Conservation (phyloP, 371 early-diverging fungal species). For the Gilbertella persicaria region DNA sequence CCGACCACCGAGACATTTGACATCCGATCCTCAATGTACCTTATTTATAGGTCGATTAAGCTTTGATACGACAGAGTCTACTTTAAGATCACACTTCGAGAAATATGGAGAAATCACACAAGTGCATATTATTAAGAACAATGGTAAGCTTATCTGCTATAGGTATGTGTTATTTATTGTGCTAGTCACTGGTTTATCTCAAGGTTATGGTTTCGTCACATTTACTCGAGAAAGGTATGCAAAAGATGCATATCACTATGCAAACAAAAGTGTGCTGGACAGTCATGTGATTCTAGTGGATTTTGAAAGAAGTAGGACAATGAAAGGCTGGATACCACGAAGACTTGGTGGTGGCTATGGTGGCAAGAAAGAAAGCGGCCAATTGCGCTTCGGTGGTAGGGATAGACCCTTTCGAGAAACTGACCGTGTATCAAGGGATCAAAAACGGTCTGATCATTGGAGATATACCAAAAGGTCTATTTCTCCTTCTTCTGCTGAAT, state of each 20-base stretch:
- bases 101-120: slow-evolving; percentile 37
- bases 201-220: slow-evolving; percentile 62
- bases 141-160: no score
- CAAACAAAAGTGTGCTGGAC: slow-evolving; percentile 41
- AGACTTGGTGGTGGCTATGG: slow-evolving; percentile 66
- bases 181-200: slow-evolving; percentile 61
- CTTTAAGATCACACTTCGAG: slow-evolving; percentile 33
- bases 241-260: slow-evolving; percentile 44
- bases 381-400: slow-evolving; percentile 63
- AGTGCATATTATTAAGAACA: slow-evolving; percentile 33
- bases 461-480: not conserved
- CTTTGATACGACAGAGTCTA: slow-evolving; percentile 37
- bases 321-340: slow-evolving; percentile 64
- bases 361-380: slow-evolving; percentile 64
- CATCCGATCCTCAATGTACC: slow-evolving; percentile 49
- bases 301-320: slow-evolving; percentile 55
- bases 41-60: slow-evolving; percentile 53
- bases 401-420: slow-evolving; percentile 58
- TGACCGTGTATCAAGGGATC: slow-evolving; percentile 4
- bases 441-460: slow-evolving; percentile 9
- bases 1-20: slow-evolving; percentile 30
- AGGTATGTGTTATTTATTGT: no score
- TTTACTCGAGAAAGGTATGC: slow-evolving; percentile 34
- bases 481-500: not conserved
- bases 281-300: slow-evolving; percentile 55